Percentiles rank a stretch among this genome's conserved stretches.
Conservation (phyloP, 345 rosid species). For the Geranium brycei region DNA sequence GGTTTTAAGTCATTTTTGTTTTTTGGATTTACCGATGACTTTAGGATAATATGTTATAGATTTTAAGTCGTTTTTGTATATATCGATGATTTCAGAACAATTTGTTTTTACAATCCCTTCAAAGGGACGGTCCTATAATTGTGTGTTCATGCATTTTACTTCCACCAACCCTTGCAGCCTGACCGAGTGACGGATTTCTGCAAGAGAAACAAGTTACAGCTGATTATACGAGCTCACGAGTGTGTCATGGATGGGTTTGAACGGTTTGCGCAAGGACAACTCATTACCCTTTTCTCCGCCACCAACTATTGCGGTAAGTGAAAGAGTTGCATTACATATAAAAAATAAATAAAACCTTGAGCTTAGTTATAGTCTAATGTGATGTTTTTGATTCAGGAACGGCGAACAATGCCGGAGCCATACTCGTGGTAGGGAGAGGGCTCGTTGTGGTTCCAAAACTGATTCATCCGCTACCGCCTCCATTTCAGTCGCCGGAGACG, state of each 20-base stretch:
- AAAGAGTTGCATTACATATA: background rate
- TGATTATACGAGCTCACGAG: constrained; percentile 91
- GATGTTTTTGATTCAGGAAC: constrained; percentile 43
- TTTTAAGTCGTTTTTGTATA: no score
- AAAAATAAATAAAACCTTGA: background rate
- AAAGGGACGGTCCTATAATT: no score
- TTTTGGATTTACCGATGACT: no score
- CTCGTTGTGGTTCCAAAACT: constrained; percentile 90
- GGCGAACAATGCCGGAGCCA: constrained; percentile 98
- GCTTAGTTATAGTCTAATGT: constrained; percentile 10
- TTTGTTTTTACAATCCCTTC: no score
- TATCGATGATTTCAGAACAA: no score
- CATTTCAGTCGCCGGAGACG: constrained; percentile 76
- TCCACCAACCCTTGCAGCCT: constrained; percentile 46
- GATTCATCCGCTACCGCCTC: constrained; percentile 97
- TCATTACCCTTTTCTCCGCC: constrained; percentile 92
- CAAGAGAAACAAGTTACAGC: constrained; percentile 83
- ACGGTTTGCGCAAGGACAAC: constrained; percentile 96
- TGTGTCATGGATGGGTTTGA: constrained; percentile 99
- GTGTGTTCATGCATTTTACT: no score
- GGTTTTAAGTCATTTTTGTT: no score
- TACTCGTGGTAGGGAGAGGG: constrained; percentile 90
- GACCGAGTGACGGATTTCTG: constrained; percentile 93
- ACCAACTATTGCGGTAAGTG: constrained; percentile 91
- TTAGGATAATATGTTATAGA: no score